These are phyloP conservation scores for Colletotrichum incanum DNA, from an alignment of 2,329 filamentous ascomycete genomes.

Conservation along the genomic window DNA sequence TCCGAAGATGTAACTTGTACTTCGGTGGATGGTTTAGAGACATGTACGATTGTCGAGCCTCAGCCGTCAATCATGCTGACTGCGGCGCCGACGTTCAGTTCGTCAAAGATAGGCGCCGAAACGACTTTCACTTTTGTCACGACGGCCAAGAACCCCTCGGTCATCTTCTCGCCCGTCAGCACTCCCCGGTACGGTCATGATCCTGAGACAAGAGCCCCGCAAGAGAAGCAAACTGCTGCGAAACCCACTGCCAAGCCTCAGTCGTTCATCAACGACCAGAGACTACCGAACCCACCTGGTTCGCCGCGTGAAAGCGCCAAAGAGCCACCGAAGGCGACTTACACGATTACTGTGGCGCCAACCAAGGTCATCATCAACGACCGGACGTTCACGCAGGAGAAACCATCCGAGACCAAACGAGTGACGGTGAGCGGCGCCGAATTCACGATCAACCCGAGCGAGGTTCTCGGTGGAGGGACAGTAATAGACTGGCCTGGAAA, in stretches of 20 bases:
- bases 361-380: constrained; percentile 64
- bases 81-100: constrained; percentile 38
- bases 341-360: constrained; percentile 62
- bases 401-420: constrained; percentile 56
- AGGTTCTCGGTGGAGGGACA: constrained; percentile 61
- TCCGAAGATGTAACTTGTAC: neutral
- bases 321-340: constrained; percentile 43
- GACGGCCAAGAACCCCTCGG: constrained; percentile 70
- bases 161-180: constrained; percentile 54
- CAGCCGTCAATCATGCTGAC: neutral
- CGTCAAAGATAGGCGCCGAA: constrained; percentile 37
- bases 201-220: constrained; percentile 29
- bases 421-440: constrained; percentile 59
- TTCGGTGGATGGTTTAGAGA: neutral
- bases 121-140: constrained; percentile 63
- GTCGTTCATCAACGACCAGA: constrained; percentile 20
- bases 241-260: constrained; percentile 21
- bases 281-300: neutral
- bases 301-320: constrained; percentile 27
- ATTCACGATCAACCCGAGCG: constrained; percentile 65
- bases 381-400: constrained; percentile 60
- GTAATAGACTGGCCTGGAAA: constrained; percentile 60
- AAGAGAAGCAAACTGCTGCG: constrained; percentile 20
- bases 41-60: constrained; percentile 3
- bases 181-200: constrained; percentile 40